Evolutionary conservation across 805 yeast genomes (phyloP).

Genomic region (Hanseniaspora taiwanica): DNA sequence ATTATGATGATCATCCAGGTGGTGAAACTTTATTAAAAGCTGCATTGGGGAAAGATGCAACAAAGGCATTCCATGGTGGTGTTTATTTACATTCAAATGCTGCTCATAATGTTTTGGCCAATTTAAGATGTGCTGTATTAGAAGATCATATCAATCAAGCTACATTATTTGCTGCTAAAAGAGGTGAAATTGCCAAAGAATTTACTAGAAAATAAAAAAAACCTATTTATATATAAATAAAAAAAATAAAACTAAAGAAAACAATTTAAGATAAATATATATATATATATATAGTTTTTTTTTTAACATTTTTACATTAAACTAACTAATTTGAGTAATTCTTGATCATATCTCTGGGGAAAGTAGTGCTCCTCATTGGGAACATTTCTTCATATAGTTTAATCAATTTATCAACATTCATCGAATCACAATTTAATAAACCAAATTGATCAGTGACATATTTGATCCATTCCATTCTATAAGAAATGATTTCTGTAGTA

Average conservation of each 20-base stretch:
- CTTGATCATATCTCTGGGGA: slow-evolving; percentile 6
- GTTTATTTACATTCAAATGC: slow-evolving; percentile 79
- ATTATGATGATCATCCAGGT: slow-evolving; percentile 73
- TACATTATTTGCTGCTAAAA: slow-evolving; percentile 28
- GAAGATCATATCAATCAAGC: slow-evolving; percentile 49
- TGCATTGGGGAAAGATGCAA: slow-evolving; percentile 69
- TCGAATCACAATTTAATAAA: slow-evolving; percentile 13
- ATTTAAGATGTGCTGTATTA: slow-evolving; percentile 71
- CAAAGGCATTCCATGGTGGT: slow-evolving; percentile 75
- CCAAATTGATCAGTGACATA: slow-evolving; percentile 20
- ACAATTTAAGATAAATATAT: too few relatives aligned
- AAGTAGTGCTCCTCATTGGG: slow-evolving; percentile 6
- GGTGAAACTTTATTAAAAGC: slow-evolving; percentile 62
- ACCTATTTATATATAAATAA: neutral
- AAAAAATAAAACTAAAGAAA: neutral
- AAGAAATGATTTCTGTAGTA: slow-evolving; percentile 12
- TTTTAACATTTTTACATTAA: too few relatives aligned
- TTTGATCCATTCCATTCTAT: slow-evolving; percentile 23
- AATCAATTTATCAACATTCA: slow-evolving; percentile 13
- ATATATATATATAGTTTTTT: too few relatives aligned
- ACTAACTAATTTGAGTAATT: neutral
- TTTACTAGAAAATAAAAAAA: slow-evolving; percentile 7
- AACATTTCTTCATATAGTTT: slow-evolving; percentile 15
- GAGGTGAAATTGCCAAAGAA: slow-evolving; percentile 19
- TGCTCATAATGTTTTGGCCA: slow-evolving; percentile 70